A percentile compares a stretch with the other conserved stretches of the same genome.
phyloP scores from a whole-genome alignment of 495 filamentous ascomycete species.

The Hypoxylon fuscum region DNA sequence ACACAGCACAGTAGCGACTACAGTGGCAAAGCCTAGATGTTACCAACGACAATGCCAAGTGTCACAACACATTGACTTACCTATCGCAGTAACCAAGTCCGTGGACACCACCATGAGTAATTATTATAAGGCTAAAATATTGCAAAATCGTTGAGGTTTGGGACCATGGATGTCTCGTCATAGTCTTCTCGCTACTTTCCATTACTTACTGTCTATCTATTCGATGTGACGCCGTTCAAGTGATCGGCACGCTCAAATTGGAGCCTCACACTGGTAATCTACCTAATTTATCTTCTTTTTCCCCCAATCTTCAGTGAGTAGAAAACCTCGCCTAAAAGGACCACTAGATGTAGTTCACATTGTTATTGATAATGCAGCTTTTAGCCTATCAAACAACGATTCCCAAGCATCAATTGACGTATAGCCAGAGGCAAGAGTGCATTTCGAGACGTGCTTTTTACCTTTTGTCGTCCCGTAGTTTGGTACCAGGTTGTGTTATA shows the following conservation, averaged over 20 bases:
- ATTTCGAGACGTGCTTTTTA: no score
- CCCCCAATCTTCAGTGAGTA: not conserved
- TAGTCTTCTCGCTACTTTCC: not conserved
- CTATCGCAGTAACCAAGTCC: slow-evolving; percentile 35
- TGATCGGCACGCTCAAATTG: not conserved
- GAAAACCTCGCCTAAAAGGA: not conserved
- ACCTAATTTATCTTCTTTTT: not conserved
- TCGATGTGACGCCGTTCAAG: slow-evolving; percentile 1
- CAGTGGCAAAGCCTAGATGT: no score
- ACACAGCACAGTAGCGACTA: no score
- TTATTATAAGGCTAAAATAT: slow-evolving; percentile 9
- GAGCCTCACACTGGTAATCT: slow-evolving; percentile 8
- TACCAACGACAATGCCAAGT: slow-evolving; percentile 17
- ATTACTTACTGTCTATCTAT: slow-evolving; percentile 1
- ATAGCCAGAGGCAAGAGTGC: no score
- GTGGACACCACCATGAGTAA: slow-evolving; percentile 13
- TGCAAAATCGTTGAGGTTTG: slow-evolving; percentile 13
- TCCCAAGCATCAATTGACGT: no score
- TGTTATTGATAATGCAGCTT: no score
- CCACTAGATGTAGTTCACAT: slow-evolving; percentile 4
- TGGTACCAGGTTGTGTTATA: no score
- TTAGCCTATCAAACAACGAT: no score
- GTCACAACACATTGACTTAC: slow-evolving; percentile 7
- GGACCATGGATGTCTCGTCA: slow-evolving; percentile 11
- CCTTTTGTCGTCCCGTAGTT: no score